phyloP scores from a whole-genome alignment of 2,329 filamentous ascomycete species.

The Colletotrichum viniferum region DNA sequence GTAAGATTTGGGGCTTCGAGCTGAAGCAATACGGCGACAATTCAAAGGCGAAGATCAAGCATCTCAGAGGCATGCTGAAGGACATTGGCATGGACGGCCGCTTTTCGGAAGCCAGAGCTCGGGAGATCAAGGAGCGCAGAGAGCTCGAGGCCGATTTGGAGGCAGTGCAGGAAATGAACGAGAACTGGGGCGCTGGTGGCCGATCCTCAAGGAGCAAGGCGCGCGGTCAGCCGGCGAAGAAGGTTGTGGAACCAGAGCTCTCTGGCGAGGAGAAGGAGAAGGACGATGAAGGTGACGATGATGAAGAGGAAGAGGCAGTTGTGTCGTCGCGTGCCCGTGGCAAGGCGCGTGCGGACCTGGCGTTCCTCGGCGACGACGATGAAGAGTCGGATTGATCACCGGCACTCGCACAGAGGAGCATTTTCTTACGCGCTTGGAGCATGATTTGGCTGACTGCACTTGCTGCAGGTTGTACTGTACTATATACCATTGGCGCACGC shows the following conservation, averaged over 20 bases:
- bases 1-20: constrained; percentile 90
- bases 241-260: constrained; percentile 32
- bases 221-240: constrained; percentile 30
- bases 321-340: constrained; percentile 50
- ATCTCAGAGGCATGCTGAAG: constrained; percentile 78
- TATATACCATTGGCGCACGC: background rate
- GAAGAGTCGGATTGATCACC: constrained; percentile 58
- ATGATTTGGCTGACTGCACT: constrained; percentile 1
- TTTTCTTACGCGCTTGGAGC: background rate
- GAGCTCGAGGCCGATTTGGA: constrained; percentile 87
- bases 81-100: constrained; percentile 89
- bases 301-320: constrained; percentile 34
- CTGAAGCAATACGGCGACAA: constrained; percentile 76
- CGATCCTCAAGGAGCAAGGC: constrained; percentile 41
- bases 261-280: constrained; percentile 32
- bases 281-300: constrained; percentile 29
- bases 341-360: constrained; percentile 56
- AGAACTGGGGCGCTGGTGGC: constrained; percentile 71
- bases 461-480: constrained; percentile 9
- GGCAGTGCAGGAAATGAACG: constrained; percentile 80
- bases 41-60: constrained; percentile 77
- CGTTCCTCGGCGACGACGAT: constrained; percentile 72
- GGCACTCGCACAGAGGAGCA: background rate
- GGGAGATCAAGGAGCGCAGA: constrained; percentile 83
- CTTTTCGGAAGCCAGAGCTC: constrained; percentile 83